Evolutionary conservation across 2,329 filamentous ascomycete genomes (phyloP).

Genomic region (Dothiorella sarmentorum): DNA sequence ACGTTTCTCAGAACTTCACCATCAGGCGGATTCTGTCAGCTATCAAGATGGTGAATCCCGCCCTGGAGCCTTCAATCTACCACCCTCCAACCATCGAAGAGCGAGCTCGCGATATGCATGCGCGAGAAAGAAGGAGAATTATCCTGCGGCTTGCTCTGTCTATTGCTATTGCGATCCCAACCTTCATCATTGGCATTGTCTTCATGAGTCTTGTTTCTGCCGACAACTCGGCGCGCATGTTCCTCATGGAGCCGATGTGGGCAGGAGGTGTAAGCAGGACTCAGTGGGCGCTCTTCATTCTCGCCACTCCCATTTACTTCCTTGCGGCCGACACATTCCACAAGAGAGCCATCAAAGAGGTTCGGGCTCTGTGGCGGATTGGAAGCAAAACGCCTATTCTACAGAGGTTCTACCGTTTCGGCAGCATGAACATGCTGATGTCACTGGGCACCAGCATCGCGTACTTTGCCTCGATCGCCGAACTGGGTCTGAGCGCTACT

Average conservation of each 20-base stretch:
- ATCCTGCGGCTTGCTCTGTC: slow-evolving; percentile 69
- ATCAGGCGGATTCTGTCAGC: slow-evolving; percentile 69
- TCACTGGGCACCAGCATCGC: slow-evolving; percentile 84
- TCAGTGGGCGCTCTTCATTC: slow-evolving; percentile 74
- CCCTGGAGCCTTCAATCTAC: slow-evolving; percentile 66
- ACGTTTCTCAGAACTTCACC: slow-evolving; percentile 62
- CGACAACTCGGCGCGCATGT: slow-evolving; percentile 56
- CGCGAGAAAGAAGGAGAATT: slow-evolving; percentile 65
- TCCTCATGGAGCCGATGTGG: slow-evolving; percentile 67
- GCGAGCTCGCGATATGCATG: slow-evolving; percentile 68
- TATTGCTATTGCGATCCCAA: slow-evolving; percentile 69
- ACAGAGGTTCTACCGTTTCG: slow-evolving; percentile 83
- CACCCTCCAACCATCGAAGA: slow-evolving; percentile 83
- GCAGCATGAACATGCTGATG: slow-evolving; percentile 94
- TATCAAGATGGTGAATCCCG: slow-evolving; percentile 63
- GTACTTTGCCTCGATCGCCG: slow-evolving; percentile 76
- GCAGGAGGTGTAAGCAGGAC: slow-evolving; percentile 68
- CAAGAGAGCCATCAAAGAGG: slow-evolving; percentile 70
- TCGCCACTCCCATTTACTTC: slow-evolving; percentile 84
- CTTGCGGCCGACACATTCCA: slow-evolving; percentile 86
- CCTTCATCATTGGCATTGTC: slow-evolving; percentile 82
- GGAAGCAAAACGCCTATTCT: slow-evolving; percentile 70
- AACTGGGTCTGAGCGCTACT: slow-evolving; percentile 61
- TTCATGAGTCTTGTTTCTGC: slow-evolving; percentile 79
- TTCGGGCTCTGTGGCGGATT: slow-evolving; percentile 71